phyloP scores from a whole-genome alignment of 192 early-diverging fungal genomes.

The Phlyctochytrium arcticum region DNA sequence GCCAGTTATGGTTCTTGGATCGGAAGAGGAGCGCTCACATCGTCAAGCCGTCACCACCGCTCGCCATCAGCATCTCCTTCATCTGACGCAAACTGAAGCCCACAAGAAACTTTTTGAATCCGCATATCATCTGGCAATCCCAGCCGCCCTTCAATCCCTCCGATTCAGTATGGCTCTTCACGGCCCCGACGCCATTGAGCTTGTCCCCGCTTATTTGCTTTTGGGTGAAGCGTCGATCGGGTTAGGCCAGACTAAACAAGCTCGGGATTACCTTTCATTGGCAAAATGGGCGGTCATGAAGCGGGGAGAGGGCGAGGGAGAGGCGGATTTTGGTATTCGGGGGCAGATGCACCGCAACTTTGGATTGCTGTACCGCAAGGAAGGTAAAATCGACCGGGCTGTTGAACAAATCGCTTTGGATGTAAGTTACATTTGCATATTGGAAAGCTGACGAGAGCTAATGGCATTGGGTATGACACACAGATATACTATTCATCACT shows the following conservation, averaged over 20 bases:
- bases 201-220: conserved; percentile 54
- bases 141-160: conserved; percentile 54
- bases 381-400: conserved; percentile 38
- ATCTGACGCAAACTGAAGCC: conserved; percentile 49
- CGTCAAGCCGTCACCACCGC: conserved; percentile 35
- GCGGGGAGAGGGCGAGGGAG: conserved; percentile 12
- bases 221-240: conserved; percentile 60
- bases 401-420: conserved; percentile 41
- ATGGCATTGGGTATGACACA: background rate
- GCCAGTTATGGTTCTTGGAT: conserved; percentile 47
- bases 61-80: conserved; percentile 46
- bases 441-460: background rate
- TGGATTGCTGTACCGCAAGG: conserved; percentile 45
- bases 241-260: conserved; percentile 48
- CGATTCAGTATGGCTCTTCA: conserved; percentile 52
- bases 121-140: conserved; percentile 57
- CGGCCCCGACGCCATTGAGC: conserved; percentile 48
- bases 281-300: conserved; percentile 60
- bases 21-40: conserved; percentile 51
- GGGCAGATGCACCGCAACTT: conserved; percentile 53
- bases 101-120: conserved; percentile 58
- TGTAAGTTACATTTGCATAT: conserved; percentile 19
- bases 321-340: conserved; percentile 21
- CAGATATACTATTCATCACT: conserved; percentile 46
- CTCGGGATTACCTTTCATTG: conserved; percentile 56